A percentile compares a stretch with the other conserved stretches of the same genome.
phyloP scores from a whole-genome alignment of 2,329 filamentous ascomycete genomes.

The Pestalotiopsis sp. region DNA sequence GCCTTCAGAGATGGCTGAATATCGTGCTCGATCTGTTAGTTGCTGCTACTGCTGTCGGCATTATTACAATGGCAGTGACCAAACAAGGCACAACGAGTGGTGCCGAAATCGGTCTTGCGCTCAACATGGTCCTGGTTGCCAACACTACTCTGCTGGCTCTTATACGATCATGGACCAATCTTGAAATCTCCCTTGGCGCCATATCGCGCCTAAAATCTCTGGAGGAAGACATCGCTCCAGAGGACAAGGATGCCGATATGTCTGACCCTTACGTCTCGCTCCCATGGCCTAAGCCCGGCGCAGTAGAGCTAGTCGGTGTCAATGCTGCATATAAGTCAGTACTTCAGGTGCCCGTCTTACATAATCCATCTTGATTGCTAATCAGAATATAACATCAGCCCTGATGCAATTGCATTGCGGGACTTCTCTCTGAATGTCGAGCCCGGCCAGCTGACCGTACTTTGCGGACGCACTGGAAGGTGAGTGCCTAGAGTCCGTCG shows the following conservation, averaged over 20 bases:
- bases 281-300: slow-evolving; percentile 35
- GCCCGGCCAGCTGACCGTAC: slow-evolving; percentile 48
- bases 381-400: slow-evolving; percentile 2
- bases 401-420: slow-evolving; percentile 24
- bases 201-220: slow-evolving; percentile 34
- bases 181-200: slow-evolving; percentile 39
- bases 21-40: slow-evolving; percentile 53
- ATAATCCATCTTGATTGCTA: background rate
- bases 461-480: slow-evolving; percentile 57
- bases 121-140: slow-evolving; percentile 36
- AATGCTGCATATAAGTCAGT: background rate
- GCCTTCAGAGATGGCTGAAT: slow-evolving; percentile 55
- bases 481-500: slow-evolving; percentile 21
- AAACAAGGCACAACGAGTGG: slow-evolving; percentile 25
- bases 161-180: slow-evolving; percentile 33
- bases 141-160: slow-evolving; percentile 37
- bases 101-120: slow-evolving; percentile 35
- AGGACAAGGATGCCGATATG: slow-evolving; percentile 14
- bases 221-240: slow-evolving; percentile 25
- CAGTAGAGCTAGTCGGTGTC: slow-evolving; percentile 25
- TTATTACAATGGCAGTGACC: slow-evolving; percentile 29
- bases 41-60: slow-evolving; percentile 44
- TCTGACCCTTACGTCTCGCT: background rate
- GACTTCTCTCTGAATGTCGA: slow-evolving; percentile 28
- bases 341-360: no score